These are phyloP conservation scores for Elsinoe necatrix DNA, from an alignment of 2,329 filamentous ascomycete species.

Conservation along the genomic window DNA sequence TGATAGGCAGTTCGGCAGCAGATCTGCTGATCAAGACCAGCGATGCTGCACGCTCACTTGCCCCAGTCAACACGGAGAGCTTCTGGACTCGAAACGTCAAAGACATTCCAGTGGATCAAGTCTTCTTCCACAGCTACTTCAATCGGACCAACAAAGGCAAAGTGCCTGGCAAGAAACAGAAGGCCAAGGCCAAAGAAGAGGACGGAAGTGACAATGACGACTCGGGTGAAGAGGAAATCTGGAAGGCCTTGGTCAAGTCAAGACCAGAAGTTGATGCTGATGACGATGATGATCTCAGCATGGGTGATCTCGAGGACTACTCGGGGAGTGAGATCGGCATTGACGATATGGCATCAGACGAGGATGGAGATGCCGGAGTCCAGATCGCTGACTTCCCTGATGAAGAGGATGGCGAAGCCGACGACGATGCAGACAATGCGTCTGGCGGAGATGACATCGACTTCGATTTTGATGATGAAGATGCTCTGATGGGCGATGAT, in stretches of 20 bases:
- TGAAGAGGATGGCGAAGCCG: conserved; percentile 38
- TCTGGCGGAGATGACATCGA: conserved; percentile 46
- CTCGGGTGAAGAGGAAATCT: conserved; percentile 61
- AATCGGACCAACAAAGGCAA: conserved; percentile 52
- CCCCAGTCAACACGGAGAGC: conserved; percentile 69
- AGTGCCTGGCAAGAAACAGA: conserved; percentile 48
- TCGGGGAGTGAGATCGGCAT: conserved; percentile 26
- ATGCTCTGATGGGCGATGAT: conserved; percentile 35
- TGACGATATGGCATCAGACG: conserved; percentile 40
- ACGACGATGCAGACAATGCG: conserved; percentile 36
- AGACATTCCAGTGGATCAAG: conserved; percentile 81
- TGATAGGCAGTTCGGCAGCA: conserved; percentile 54
- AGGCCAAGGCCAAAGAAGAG: conserved; percentile 40
- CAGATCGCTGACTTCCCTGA: conserved; percentile 56
- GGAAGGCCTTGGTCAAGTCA: conserved; percentile 79
- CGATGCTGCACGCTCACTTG: conserved; percentile 50
- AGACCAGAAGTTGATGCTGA: conserved; percentile 64
- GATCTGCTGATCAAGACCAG: conserved; percentile 55
- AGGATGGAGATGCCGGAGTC: conserved; percentile 34
- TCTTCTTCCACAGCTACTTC: conserved; percentile 99
- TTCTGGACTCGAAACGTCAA: conserved; percentile 91
- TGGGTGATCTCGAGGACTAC: conserved; percentile 37
- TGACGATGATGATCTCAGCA: conserved; percentile 51
- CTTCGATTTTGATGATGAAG: conserved; percentile 42
- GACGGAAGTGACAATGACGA: conserved; percentile 36